These are phyloP conservation scores for Pythium grandisporangium DNA, from an alignment of 352 stramenopile species.

Conservation along the genomic window DNA sequence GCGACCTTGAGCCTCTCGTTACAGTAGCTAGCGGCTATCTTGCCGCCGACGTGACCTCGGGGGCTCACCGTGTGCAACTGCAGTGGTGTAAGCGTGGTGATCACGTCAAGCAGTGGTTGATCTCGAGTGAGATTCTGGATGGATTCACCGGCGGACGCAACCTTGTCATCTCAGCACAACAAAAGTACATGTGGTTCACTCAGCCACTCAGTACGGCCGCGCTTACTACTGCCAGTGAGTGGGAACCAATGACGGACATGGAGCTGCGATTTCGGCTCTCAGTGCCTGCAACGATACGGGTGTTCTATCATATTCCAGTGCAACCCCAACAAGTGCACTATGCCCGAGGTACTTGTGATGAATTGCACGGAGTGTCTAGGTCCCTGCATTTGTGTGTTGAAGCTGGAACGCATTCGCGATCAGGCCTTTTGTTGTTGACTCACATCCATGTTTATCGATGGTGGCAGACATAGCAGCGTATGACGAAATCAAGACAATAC, in stretches of 20 bases:
- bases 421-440: constrained; percentile 1
- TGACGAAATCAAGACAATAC: constrained; percentile 51
- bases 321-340: constrained; percentile 43
- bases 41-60: constrained; percentile 35
- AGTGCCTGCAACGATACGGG: constrained; percentile 31
- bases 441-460: background rate
- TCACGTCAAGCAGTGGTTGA: constrained; percentile 39
- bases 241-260: constrained; percentile 54
- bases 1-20: constrained; percentile 46
- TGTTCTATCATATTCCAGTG: constrained; percentile 73
- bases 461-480: constrained; percentile 29
- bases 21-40: constrained; percentile 48
- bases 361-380: too few relatives aligned
- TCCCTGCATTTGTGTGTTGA: too few relatives aligned
- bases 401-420: background rate
- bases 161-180: constrained; percentile 53
- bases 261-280: constrained; percentile 32
- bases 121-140: constrained; percentile 49
- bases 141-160: constrained; percentile 55
- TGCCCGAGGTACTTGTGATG: constrained; percentile 22
- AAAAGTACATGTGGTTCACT: constrained; percentile 56
- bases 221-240: constrained; percentile 34
- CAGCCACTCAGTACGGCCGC: constrained; percentile 35
- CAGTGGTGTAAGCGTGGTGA: constrained; percentile 65
- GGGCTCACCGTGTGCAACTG: constrained; percentile 35